Conservation (phyloP, 257 asterid species). For the Osmanthus fragrans region DNA sequence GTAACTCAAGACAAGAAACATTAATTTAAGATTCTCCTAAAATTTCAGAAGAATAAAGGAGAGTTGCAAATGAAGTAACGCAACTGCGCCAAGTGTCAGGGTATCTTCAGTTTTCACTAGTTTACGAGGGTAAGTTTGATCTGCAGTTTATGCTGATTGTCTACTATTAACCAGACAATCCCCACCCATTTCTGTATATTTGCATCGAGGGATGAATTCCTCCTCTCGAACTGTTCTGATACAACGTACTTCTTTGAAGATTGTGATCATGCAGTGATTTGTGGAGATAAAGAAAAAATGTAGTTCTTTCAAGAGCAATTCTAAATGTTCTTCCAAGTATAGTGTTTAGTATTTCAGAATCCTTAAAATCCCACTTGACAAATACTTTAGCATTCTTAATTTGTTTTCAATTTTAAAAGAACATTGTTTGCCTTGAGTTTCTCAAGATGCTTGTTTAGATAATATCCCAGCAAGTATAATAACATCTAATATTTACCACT, state of each 20-base stretch:
- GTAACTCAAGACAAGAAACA: conserved; percentile 40
- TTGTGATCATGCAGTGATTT: neutral
- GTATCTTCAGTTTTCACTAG: neutral
- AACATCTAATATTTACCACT: neutral
- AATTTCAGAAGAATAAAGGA: conserved; percentile 7
- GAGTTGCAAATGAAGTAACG: neutral
- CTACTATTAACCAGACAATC: conserved; percentile 29
- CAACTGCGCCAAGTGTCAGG: neutral
- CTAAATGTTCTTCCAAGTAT: neutral
- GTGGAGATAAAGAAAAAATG: neutral
- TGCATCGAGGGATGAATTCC: neutral
- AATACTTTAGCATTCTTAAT: neutral
- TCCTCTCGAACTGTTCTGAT: neutral
- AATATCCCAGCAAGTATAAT: neutral
- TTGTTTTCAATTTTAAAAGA: conserved; percentile 5
- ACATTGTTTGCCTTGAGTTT: conserved; percentile 7
- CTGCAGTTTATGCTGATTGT: neutral
- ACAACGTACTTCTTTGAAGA: neutral
- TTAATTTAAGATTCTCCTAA: conserved; percentile 21
- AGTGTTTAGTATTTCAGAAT: neutral
- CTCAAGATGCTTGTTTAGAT: conserved; percentile 8
- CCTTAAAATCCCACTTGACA: neutral
- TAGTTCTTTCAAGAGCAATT: neutral
- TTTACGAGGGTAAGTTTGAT: neutral
- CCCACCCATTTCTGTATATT: neutral